Base-by-base conservation (phyloP, 2,329 filamentous ascomycete genomes). In the Aspergillus sp. region DNA sequence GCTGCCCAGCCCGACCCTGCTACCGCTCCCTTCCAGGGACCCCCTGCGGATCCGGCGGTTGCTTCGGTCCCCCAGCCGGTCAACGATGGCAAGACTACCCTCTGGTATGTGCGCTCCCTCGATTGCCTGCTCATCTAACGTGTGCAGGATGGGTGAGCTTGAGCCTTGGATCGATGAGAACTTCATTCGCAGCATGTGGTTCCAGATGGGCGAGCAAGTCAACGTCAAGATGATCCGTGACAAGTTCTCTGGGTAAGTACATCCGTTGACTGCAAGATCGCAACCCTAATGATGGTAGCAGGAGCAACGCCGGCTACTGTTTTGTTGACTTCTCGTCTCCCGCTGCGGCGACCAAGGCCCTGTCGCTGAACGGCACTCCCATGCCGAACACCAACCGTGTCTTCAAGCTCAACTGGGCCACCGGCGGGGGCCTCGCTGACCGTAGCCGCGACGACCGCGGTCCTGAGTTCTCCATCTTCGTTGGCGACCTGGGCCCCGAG, bases 161-260 rank as follows among this genome's bases (percentile, higher is more conserved):
- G 89, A 96, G 64, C 85, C 86, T 16, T 98, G 91, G 91, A 96
- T 98, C 67, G 91, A 98, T 52, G 91, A 98, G 69, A 93, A 89
- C 66, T 98, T 96, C 62, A 84, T 98, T 56, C 88, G 93, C 65
- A 91, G 83, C 49, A 78, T 96, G 28, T 96, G 86, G 74, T 93
- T 86, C 54, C 79, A 88, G 51, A 83, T 94, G 68, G 86, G 83
- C 48, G 91, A 96, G 65, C 79, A 79, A 43, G 91, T 98, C 52
- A 95, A 95, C 52, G 91, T 98, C 51, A 98, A 98, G 76, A 94
- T 98, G 74, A 98, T 98, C 53, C 85, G 91, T 46, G 91, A 98
- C 69, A 95, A 95, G 66, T 94, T 94, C 64, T 95, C 89, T 57
- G 91, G 89, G 86, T 94, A 73, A 65, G 73, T 55, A 51, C 33